Evolutionary conservation across 129 eudicot genomes (phyloP).

Genomic region (Arctium minus): DNA sequence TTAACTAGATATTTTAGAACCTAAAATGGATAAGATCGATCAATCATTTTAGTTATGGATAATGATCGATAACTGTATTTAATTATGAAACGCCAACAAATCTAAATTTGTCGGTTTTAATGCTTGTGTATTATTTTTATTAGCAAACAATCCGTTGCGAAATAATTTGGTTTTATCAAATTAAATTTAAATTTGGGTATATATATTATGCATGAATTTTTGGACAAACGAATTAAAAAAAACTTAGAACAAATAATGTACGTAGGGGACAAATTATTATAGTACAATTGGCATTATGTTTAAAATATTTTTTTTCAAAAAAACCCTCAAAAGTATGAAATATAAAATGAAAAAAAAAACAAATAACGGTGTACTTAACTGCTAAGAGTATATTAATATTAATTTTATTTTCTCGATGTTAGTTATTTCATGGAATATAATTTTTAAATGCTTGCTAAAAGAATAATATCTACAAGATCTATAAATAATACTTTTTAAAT

Average conservation of each 20-base stretch:
- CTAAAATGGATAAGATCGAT: background rate
- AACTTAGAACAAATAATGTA: background rate
- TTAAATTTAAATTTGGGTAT: background rate
- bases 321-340: background rate
- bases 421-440: slow-evolving; percentile 11
- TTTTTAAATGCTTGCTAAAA: slow-evolving; percentile 26
- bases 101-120: background rate
- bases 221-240: background rate
- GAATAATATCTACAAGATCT: slow-evolving; percentile 39
- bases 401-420: background rate
- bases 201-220: background rate
- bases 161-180: background rate
- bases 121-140: background rate
- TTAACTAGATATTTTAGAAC: background rate
- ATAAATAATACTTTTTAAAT: slow-evolving; percentile 7
- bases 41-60: background rate
- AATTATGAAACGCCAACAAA: background rate
- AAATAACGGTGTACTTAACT: slow-evolving; percentile 25
- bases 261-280: background rate
- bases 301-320: background rate
- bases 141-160: background rate
- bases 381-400: slow-evolving; percentile 8
- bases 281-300: background rate
- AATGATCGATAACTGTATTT: background rate
- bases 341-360: slow-evolving; percentile 2